phyloP scores from a whole-genome alignment of 352 stramenopile species.

The Globisporangium splendens region DNA sequence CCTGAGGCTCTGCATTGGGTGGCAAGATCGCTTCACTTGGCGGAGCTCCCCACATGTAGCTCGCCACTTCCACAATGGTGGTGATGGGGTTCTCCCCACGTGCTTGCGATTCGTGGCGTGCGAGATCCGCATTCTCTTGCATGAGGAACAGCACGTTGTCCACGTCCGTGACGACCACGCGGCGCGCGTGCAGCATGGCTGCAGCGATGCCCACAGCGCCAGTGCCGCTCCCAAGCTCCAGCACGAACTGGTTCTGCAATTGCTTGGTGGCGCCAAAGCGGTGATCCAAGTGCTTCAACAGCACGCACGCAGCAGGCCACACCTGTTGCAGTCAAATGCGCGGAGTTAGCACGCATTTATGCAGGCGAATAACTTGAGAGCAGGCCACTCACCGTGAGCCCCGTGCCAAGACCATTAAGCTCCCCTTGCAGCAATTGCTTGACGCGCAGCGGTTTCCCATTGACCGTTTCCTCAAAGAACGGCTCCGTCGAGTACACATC shows the following conservation, averaged over 20 bases:
- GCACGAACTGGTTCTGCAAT: conserved; percentile 47
- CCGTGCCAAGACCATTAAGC: conserved; percentile 75
- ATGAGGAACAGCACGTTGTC: conserved; percentile 88
- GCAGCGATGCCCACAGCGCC: conserved; percentile 88
- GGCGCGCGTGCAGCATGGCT: conserved; percentile 74
- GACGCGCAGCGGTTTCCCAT: conserved; percentile 41
- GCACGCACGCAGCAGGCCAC: conserved; percentile 77
- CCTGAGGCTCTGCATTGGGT: conserved; percentile 1
- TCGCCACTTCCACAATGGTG: conserved; percentile 56
- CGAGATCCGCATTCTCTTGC: conserved; percentile 75
- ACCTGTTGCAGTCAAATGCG: conserved; percentile 20
- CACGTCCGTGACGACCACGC: conserved; percentile 91
- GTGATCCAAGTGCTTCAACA: conserved; percentile 80
- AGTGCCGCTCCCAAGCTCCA: conserved; percentile 92
- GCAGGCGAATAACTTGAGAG: not conserved
- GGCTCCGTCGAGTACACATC: conserved; percentile 64
- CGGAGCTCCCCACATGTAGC: conserved; percentile 89
- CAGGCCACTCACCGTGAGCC: conserved; percentile 39
- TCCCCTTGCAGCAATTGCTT: conserved; percentile 79
- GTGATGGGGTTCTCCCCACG: conserved; percentile 10
- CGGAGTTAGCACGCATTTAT: not conserved
- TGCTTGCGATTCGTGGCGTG: conserved; percentile 19
- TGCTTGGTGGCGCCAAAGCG: conserved; percentile 18
- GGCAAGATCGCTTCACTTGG: conserved; percentile 31
- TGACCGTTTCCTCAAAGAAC: conserved; percentile 55